Base-by-base conservation (phyloP, 192 early-diverging fungal genomes). In the Umbelopsis isabellina region DNA sequence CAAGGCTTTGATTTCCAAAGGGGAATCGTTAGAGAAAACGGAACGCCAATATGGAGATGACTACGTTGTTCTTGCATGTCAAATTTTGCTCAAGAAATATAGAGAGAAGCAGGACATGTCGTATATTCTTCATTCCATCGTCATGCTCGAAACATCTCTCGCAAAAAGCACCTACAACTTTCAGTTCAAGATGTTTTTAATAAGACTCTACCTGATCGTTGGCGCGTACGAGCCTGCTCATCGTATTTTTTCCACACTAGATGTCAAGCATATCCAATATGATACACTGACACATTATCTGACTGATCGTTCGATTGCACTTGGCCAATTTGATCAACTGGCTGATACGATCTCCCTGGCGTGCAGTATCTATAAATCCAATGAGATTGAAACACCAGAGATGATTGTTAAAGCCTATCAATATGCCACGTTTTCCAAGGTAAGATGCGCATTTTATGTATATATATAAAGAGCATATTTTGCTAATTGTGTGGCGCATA, bases 231-330 rank as follows among this genome's bases (percentile, higher is more conserved):
- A 80, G 27, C 89, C 89, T 18, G 80, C 91, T 7, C 75, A 82
- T 30, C 80, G 80, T 15, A 82, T 93, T 61, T 89, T 84, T 79
- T 82, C 83, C 58, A 84, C 88, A 0, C 85, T 98, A 83, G 89
- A 91, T 65, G 89, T 97, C 76, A 98, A 98, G 75, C 88, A 96
- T 74, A 85, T 97, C n/a, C 93, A 96, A 80, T 82, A 87, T 66
- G 97, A 98, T 73, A 95, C 97, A 0, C 78, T 97, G 64, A 90
- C 89, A 68, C 91, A 89, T 71, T 84, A 90, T 44, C 85, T 90
- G 65, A 85, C 87, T 12, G 88, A 90, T 46, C 83, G 89, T 18
- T 76, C 87, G 15, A 79, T 84, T 23, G 72, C 76, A 0, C 78
- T 87, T 69, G 88, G 84, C 9, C 71, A 82, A 47, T 72, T 79